Evolutionary conservation across 495 filamentous ascomycete species (phyloP), one percentile per base, ranked within the genome.

Genomic region (Tetracladium marchalianum): DNA sequence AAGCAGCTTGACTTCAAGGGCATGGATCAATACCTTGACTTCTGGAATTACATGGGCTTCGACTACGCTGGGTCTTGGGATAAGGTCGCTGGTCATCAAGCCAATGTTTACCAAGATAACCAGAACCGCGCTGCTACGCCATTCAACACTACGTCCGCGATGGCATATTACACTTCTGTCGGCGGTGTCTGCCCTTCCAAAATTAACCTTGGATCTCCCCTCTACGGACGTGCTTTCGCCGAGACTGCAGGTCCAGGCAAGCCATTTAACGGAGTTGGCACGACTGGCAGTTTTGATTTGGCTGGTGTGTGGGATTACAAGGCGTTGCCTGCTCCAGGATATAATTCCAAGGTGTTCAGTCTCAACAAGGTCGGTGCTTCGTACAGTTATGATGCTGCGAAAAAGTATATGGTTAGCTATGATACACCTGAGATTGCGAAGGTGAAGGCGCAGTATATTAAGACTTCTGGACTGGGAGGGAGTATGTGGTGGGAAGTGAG

Each of bases 401-500:
- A 67, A 17, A 66, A 67, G 48, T 75, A 73, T 39, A 69, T 95
- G 70, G 70, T 96, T 17, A 81, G 71, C 50, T 95, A 92, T 58
- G 90, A 96, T 55, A 87, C 73, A 0, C 73, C 76, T 0, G 63
- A 66, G 5, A 76, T 85, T 55, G 83, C 81, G 7, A 64, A 68
- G 51, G 18, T 51, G 35, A 96, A 95, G 71, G 80, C 77, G 3
- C 61, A 70, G 33, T 95, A 77, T 58, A 75, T 95, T 51, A 67
- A 63, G 53, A 46, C 70, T n/a, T 66, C 69, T 38, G 72, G 77
- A 4, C 69, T 94, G 6, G 88, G 85, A 1, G 88, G 90, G 11
- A 82, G 71, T 11, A 94, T 94, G 88, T 95, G 87, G 87, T 96
- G 90, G 88, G 90, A 96, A 67, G 81, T 78, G 51, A 88, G 80